Conservation (phyloP, 352 stramenopile genomes). For the Aphanomyces stellatus region DNA sequence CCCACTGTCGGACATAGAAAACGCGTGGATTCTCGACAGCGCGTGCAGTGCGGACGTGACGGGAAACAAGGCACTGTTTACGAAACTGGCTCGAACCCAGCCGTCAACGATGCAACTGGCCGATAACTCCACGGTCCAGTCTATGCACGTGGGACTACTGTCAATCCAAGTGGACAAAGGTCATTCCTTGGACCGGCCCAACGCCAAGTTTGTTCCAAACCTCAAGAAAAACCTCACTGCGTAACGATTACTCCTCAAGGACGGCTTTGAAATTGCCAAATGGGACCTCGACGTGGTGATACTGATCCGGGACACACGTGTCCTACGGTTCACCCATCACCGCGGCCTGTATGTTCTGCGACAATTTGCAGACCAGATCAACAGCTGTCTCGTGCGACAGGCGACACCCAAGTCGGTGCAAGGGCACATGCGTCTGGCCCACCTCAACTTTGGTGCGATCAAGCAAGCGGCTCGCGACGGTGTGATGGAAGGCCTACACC, state of each 20-base stretch:
- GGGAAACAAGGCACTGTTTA: not conserved
- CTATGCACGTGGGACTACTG: not conserved
- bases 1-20: not conserved
- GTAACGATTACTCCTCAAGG: not conserved
- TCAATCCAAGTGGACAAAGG: not conserved
- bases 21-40: not conserved
- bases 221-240: not conserved
- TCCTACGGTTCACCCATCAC: not conserved
- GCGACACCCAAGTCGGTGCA: not conserved
- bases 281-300: not conserved
- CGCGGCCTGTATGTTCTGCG: not conserved
- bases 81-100: not conserved
- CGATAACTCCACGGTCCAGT: not conserved
- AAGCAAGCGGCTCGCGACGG: not conserved
- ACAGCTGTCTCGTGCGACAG: not conserved
- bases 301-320: not conserved
- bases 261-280: not conserved
- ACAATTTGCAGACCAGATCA: not conserved
- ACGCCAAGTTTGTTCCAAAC: not conserved
- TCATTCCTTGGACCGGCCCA: not conserved
- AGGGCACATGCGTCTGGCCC: not conserved
- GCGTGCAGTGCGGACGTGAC: not conserved
- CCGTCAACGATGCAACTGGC: not conserved
- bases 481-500: not conserved
- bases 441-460: not conserved